Evolutionary conservation across 257 asterid species (phyloP).

Genomic region (Solanum gracilifrons): DNA sequence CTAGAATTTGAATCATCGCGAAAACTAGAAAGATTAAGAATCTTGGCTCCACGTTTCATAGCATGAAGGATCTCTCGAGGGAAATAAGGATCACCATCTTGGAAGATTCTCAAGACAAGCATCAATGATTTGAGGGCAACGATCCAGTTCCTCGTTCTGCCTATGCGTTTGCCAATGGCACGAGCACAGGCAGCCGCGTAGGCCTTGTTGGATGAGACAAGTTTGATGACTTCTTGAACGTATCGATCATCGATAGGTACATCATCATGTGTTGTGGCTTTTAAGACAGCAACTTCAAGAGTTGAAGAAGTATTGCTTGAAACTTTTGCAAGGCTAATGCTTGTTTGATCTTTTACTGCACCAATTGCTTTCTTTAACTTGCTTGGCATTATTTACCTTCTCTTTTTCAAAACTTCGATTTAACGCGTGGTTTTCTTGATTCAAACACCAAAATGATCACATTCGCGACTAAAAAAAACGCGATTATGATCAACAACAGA

Average conservation of each 20-base stretch:
- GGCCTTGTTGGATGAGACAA: conserved; percentile 54
- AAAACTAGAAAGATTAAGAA: conserved; percentile 63
- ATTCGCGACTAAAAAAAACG: neutral
- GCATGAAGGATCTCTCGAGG: conserved; percentile 89
- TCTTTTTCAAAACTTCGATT: neutral
- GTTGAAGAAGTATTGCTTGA: conserved; percentile 40
- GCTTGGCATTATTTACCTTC: conserved; percentile 50
- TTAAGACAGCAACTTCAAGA: conserved; percentile 64
- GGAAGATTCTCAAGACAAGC: conserved; percentile 73
- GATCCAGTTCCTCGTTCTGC: conserved; percentile 80
- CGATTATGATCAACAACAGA: neutral
- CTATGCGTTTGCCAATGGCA: conserved; percentile 71
- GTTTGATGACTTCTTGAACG: conserved; percentile 38
- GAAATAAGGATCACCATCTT: conserved; percentile 84
- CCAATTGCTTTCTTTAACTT: conserved; percentile 79
- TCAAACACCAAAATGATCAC: neutral
- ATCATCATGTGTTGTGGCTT: conserved; percentile 75
- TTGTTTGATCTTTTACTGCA: conserved; percentile 83
- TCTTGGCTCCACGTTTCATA: conserved; percentile 74
- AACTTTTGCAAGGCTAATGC: conserved; percentile 82
- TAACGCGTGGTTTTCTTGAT: neutral
- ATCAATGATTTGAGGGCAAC: conserved; percentile 63
- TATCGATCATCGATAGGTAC: conserved; percentile 64
- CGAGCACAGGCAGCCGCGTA: conserved; percentile 74
- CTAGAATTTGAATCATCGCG: conserved; percentile 71